Evolutionary conservation across 108 stramenopile species (phyloP), one percentile per base, ranked within the genome.

Genomic region (Nitzschia putrida): DNA sequence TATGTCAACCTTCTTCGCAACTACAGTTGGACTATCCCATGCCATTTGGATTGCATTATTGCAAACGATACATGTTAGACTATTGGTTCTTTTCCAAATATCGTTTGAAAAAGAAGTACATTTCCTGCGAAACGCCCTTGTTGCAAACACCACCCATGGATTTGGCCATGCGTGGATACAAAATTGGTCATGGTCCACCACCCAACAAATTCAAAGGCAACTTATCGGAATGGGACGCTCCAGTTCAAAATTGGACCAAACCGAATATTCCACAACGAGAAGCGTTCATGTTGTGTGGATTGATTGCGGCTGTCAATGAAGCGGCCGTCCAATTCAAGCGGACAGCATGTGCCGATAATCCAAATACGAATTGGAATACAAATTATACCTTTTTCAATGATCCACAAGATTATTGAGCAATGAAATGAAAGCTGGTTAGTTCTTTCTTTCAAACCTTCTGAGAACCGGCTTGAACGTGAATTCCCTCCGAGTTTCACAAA

Each of bases 31-130:
- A 34, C 29, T 43, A 34, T 8, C 22, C 14, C 16, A 66, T 66
- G 66, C 66, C 66, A 8, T 53, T 66, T 53, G 22, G 29, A 20
- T 45, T 93, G 18, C 92, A 93, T 74, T 93, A 84, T 56, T 93
- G 92, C 59, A 80, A 89, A 65, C 37, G 53, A 38, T 95, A 89
- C 68, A 68, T 59, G 13, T 55, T 85, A 37, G 86, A 85, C 29
- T 63, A 82, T 25, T 81, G 70, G 58, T 84, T 84, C 29, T 83
- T 89, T 45, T 79, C 77, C 23, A 95, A 94, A 67, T 84, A 63
- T 63, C 61, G 61, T 10, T 24, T 63, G 4, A 63, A 63, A 24
- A 63, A 63, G 23, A 63, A 68, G 42, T 56, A 53, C 39, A 68
- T 68, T 40, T 69, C 83, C 12, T 94, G 93, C 54, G 84, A 84